These are phyloP conservation scores for Acacia pycnantha DNA, from an alignment of 331 rosid species.

Conservation along the genomic window DNA sequence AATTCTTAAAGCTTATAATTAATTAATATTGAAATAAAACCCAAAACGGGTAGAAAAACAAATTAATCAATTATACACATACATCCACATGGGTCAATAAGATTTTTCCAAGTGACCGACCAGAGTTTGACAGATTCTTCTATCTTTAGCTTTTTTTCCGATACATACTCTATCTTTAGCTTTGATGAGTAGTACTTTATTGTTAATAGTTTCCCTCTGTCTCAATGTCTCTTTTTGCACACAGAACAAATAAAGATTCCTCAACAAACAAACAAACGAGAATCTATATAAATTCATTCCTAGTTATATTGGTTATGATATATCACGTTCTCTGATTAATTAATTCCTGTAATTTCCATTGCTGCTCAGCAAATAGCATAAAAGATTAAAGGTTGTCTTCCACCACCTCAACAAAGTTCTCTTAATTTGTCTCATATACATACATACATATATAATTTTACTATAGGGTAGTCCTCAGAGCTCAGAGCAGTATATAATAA, in stretches of 20 bases:
- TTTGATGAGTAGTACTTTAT: background rate
- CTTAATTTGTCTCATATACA: no score
- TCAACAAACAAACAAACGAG: background rate
- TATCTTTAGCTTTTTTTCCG: background rate
- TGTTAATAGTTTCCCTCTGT: background rate
- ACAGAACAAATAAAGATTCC: background rate
- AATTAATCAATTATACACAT: background rate
- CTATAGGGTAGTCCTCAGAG: no score
- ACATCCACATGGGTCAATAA: slow-evolving; percentile 19
- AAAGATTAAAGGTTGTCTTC: background rate
- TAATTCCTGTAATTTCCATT: background rate
- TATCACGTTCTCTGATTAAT: background rate
- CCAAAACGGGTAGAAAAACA: background rate
- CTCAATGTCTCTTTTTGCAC: background rate
- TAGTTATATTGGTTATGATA: background rate
- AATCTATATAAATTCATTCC: background rate
- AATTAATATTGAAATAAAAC: background rate
- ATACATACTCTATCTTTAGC: slow-evolving; percentile 5
- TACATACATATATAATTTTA: no score
- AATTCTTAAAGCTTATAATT: background rate
- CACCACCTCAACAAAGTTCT: background rate
- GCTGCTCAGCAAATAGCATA: background rate
- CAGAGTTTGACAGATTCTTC: slow-evolving; percentile 20
- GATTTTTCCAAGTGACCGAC: slow-evolving; percentile 23
- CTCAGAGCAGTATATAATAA: no score